Percentiles rank a stretch among this genome's conserved stretches.
Evolutionary conservation across 2,329 filamentous ascomycete species (phyloP).

Genomic region (Fusarium begoniae): DNA sequence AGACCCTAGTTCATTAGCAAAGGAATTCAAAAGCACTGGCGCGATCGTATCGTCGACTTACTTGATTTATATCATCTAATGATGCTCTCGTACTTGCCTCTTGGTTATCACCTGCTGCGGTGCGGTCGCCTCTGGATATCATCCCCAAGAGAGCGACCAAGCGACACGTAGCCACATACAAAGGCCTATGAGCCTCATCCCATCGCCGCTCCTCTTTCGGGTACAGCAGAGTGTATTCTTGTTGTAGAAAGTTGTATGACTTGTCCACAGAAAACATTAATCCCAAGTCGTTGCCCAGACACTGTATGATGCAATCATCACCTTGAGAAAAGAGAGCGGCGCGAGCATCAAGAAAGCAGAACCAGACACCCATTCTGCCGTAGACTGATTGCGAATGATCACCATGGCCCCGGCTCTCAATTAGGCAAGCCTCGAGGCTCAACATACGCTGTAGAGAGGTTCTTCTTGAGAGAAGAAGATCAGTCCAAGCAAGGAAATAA

Average conservation of each 20-base stretch:
- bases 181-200: background rate
- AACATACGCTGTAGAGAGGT: rapidly evolving
- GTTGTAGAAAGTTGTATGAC: background rate
- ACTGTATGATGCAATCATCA: background rate
- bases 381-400: background rate
- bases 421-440: rapidly evolving
- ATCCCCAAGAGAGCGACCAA: rapidly evolving
- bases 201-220: background rate
- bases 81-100: background rate
- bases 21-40: rapidly evolving
- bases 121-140: background rate
- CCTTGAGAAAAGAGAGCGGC: background rate
- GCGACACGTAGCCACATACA: background rate
- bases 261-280: background rate
- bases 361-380: background rate
- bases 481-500: background rate
- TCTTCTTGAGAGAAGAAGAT: background rate
- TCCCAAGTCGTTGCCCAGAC: background rate
- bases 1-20: background rate
- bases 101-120: rapidly evolving
- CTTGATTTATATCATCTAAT: rapidly evolving
- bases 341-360: background rate
- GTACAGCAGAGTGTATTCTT: background rate
- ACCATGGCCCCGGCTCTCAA: rapidly evolving
- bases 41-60: rapidly evolving